Conservation (phyloP, 108 stramenopile species). For the Nitzschia sp. region DNA sequence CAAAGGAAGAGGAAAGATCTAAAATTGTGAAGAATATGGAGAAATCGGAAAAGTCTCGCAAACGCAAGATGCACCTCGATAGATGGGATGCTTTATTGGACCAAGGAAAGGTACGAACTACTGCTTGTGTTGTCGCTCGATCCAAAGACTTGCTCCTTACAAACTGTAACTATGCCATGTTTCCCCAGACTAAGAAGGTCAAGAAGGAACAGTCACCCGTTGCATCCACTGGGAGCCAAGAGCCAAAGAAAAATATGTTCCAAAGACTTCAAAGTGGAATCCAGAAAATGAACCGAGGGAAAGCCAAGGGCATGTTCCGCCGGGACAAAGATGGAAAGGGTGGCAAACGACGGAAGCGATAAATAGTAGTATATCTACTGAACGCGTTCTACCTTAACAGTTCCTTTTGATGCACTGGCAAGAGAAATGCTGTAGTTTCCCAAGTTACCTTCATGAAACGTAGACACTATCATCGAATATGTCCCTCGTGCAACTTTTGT, state of each 20-base stretch:
- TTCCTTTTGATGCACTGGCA: conserved; percentile 7
- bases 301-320: conserved; percentile 47
- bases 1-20: conserved; percentile 20
- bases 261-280: conserved; percentile 60
- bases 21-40: conserved; percentile 44
- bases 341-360: neutral
- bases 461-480: conserved; percentile 57
- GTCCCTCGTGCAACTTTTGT: conserved; percentile 41
- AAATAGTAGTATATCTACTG: neutral
- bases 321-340: conserved; percentile 16
- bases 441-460: conserved; percentile 42
- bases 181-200: neutral
- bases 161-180: neutral
- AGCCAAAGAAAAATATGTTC: conserved; percentile 52
- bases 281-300: conserved; percentile 50
- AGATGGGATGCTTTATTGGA: conserved; percentile 74
- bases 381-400: conserved; percentile 3
- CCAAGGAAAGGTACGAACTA: conserved; percentile 51
- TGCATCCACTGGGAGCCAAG: neutral
- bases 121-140: too few relatives aligned
- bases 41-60: conserved; percentile 47
- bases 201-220: neutral
- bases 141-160: too few relatives aligned
- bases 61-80: conserved; percentile 70
- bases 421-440: conserved; percentile 26